Base-by-base conservation (phyloP, 2,329 filamentous ascomycete genomes). In the Fusarium setosum region DNA sequence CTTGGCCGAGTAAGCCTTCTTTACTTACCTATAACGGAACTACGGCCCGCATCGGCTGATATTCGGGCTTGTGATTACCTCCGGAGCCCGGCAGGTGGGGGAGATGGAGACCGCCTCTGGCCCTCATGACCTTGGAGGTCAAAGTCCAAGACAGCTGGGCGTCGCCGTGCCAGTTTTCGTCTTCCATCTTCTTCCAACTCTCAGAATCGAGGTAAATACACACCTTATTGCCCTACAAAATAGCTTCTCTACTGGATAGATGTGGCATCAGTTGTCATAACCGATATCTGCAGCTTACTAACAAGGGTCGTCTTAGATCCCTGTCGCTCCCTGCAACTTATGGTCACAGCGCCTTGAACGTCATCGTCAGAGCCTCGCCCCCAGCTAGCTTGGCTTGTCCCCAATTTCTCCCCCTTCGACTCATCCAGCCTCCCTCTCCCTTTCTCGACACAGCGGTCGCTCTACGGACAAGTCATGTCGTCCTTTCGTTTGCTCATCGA, bases 401-500 rank as follows among this genome's bases (percentile, higher is more conserved):
- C 61, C 56, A 66, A 66, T 56, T 59, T 50, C 63, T 59, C 54
- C 24, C 60, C 35, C 38, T 48, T 48, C 13, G 52, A 15, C 32
- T 32, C 47, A 15, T 24, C 26, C 52, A 48, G 29, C 40, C 47
- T 52, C 20, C 20, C 57, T 51, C 47, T 53, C 53, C 45, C 58
- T 38, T 53, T 47, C 53, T 37, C 42, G 35, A 45, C 50, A 53
- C 32, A 60, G 32, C 31, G 29, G 45, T 63, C 37, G 24, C 42
- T 42, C 41, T 29, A 45, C 58, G 37, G 42, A 41, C 45, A 51
- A 59, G 53, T 13, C 67, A 97, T 97, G 93, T 83, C 90, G 61
- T 83, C 88, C 20, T 86, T 95, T 51, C 90, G 92, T 52, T 84
- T 99, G 49, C 89, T 87, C 21, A 95, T 99, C 72, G 93, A 97